A percentile compares a stretch with the other conserved stretches of the same genome.
Evolutionary conservation across 768 basidiomycete species (phyloP).

Genomic region (Cyclocybe cylindracea): DNA sequence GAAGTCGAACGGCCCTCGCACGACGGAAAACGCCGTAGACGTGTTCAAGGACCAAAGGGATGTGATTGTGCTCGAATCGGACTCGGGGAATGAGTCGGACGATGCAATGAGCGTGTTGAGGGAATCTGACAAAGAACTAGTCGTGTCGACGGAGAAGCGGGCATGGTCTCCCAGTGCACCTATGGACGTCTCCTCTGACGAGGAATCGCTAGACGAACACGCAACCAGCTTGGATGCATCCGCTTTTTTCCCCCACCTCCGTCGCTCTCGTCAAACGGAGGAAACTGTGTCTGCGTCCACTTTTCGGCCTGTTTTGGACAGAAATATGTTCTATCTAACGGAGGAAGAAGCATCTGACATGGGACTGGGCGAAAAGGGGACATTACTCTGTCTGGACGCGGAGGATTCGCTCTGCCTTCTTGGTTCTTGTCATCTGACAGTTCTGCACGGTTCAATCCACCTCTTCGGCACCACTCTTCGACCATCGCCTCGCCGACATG

Average conservation of each 20-base stretch:
- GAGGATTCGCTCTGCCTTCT: conserved; percentile 64
- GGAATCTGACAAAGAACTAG: conserved; percentile 6
- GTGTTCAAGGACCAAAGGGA: conserved; percentile 37
- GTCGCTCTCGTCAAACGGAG: not conserved
- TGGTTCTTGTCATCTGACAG: conserved; percentile 61
- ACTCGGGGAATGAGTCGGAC: conserved; percentile 31
- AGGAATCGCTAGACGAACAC: conserved; percentile 34
- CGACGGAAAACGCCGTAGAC: conserved; percentile 26
- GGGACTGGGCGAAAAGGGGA: conserved; percentile 27
- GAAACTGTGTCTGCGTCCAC: conserved; percentile 34
- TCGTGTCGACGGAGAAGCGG: conserved; percentile 24
- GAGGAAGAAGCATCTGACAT: conserved; percentile 35
- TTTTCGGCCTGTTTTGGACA: conserved; percentile 43
- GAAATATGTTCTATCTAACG: conserved; percentile 49
- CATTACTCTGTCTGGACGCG: conserved; percentile 44
- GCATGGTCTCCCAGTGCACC: conserved; percentile 66
- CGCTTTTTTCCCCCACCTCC: conserved; percentile 15
- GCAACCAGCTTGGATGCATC: conserved; percentile 15
- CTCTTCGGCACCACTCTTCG: conserved; percentile 56
- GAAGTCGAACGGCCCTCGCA: conserved; percentile 26
- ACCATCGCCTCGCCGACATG: conserved; percentile 41
- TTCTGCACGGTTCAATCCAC: conserved; percentile 62
- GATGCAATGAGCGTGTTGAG: conserved; percentile 19
- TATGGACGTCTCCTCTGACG: conserved; percentile 48
- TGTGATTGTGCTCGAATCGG: conserved; percentile 39